Conservation (phyloP, 1,139 yeast species). For the Protomyces arabidopsidicola region DNA sequence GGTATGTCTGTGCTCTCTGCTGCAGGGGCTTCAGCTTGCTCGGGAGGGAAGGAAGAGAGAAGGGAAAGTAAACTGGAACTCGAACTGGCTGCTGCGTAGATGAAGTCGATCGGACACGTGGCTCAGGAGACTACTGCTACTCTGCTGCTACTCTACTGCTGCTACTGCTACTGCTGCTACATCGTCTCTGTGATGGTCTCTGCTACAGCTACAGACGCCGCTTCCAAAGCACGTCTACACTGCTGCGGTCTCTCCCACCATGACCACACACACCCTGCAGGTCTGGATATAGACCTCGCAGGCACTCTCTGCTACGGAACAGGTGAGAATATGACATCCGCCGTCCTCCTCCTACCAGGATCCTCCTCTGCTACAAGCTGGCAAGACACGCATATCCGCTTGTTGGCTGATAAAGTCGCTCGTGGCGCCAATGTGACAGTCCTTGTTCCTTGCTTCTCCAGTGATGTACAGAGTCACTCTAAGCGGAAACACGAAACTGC, state of each 20-base stretch:
- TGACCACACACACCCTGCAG: background rate
- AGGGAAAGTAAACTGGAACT: too few relatives aligned
- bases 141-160: background rate
- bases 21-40: too few relatives aligned
- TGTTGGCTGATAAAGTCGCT: conserved; percentile 14
- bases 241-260: conserved; percentile 21
- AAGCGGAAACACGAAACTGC: background rate
- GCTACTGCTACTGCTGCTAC: background rate
- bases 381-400: background rate
- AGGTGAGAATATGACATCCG: conserved; percentile 10
- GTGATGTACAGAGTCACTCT: background rate
- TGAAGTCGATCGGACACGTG: too few relatives aligned
- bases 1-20: too few relatives aligned
- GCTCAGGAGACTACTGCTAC: background rate
- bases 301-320: conserved; percentile 9
- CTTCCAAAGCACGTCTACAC: conserved; percentile 12
- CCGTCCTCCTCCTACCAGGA: conserved; percentile 5
- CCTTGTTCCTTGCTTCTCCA: conserved; percentile 1
- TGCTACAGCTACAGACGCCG: background rate
- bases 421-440: conserved; percentile 21
- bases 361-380: background rate
- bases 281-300: background rate
- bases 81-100: too few relatives aligned
- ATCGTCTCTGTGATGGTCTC: background rate
- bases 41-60: too few relatives aligned